Evolutionary conservation across 495 filamentous ascomycete species (phyloP).

Genomic region (Talaromyces adpressus): DNA sequence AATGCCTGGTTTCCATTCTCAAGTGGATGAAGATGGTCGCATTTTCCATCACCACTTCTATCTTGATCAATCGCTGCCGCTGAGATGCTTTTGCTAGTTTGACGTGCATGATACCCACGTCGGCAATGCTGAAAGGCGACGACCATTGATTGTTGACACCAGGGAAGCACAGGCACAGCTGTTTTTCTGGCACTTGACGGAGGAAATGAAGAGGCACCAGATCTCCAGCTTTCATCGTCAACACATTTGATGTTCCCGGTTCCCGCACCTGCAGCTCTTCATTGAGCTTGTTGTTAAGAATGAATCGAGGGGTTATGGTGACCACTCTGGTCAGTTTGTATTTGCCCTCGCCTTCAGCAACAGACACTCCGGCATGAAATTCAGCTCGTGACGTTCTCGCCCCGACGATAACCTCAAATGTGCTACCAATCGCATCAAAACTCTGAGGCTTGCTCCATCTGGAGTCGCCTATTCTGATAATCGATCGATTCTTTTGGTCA

Average conservation of each 20-base stretch:
- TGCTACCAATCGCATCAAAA: conserved; percentile 97
- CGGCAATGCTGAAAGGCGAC: conserved; percentile 92
- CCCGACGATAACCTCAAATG: conserved; percentile 73
- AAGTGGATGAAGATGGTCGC: conserved; percentile 91
- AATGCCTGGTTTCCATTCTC: conserved; percentile 82
- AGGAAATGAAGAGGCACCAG: conserved; percentile 83
- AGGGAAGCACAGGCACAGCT: conserved; percentile 87
- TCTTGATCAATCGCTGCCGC: conserved; percentile 77
- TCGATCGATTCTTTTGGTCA: conserved; percentile 81
- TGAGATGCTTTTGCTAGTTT: conserved; percentile 88
- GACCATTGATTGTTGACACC: conserved; percentile 98
- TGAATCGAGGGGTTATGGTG: conserved; percentile 86
- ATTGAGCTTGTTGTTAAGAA: conserved; percentile 84
- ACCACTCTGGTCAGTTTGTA: conserved; percentile 95
- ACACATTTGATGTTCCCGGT: conserved; percentile 75
- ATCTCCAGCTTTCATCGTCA: conserved; percentile 66
- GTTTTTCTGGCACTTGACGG: conserved; percentile 69
- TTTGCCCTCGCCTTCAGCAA: conserved; percentile 89
- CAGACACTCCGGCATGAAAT: conserved; percentile 81
- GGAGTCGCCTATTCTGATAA: conserved; percentile 80
- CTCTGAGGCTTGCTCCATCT: conserved; percentile 95
- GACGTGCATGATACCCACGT: conserved; percentile 83
- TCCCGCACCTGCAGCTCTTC: conserved; percentile 88
- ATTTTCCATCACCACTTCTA: conserved; percentile 85
- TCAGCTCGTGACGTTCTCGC: conserved; percentile 64